Evolutionary conservation across 179 eudicot species (phyloP).

Genomic region (Camellia oleifera): DNA sequence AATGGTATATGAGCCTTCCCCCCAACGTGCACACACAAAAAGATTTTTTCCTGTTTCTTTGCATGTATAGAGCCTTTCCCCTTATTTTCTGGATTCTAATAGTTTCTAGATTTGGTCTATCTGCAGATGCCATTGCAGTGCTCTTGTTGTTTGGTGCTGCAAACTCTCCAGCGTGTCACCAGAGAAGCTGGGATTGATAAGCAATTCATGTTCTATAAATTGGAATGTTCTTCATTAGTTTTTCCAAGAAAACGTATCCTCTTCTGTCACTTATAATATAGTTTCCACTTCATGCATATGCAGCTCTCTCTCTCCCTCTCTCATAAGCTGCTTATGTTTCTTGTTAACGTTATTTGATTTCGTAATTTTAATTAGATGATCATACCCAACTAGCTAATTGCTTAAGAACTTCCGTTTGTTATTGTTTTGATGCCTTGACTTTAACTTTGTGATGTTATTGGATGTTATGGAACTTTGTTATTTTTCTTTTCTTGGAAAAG

Average conservation of each 20-base stretch:
- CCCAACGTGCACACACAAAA: neutral
- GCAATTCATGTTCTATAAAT: slow-evolving; percentile 51
- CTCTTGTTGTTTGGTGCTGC: slow-evolving; percentile 62
- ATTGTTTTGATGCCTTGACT: neutral
- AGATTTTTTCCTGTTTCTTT: neutral
- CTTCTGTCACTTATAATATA: neutral
- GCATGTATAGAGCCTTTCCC: neutral
- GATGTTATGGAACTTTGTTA: neutral
- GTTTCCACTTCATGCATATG: slow-evolving; percentile 7
- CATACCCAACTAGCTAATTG: neutral
- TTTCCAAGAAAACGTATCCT: slow-evolving; percentile 82
- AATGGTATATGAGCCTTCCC: neutral
- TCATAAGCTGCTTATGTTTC: neutral
- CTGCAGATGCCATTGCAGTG: slow-evolving; percentile 46
- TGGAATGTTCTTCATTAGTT: slow-evolving; percentile 37
- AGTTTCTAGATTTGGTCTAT: slow-evolving; percentile 18
- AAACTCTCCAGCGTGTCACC: slow-evolving; percentile 34
- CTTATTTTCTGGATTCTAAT: neutral
- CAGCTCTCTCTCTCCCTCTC: neutral
- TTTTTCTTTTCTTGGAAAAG: neutral
- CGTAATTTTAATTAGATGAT: neutral
- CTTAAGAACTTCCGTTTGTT: too few species aligned
- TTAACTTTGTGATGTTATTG: neutral
- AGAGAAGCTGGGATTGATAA: slow-evolving; percentile 46
- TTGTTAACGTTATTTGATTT: neutral